Base-by-base conservation (phyloP, 2,329 filamentous ascomycete species). In the Sclerotinia glacialis region DNA sequence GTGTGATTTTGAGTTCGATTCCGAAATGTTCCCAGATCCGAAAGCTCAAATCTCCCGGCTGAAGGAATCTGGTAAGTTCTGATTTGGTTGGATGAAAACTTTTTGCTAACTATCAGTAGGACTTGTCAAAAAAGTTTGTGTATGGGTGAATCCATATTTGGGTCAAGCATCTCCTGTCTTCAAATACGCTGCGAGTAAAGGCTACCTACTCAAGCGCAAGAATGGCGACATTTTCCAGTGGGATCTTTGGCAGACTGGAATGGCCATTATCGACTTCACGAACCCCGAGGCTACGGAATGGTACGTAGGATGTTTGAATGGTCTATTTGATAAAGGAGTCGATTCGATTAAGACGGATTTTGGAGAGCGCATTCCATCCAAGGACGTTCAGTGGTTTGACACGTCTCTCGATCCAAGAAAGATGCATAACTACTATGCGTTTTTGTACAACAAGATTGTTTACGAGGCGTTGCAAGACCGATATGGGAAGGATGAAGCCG, bases 391-490 rank as follows among this genome's bases (percentile, higher is more conserved):
- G 59, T 88, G 85, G 79, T 78, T 82, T 68, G 83, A 87, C 68
- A 74, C 77, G 44, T 80, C 77, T 21, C 67, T 76, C 2, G 81
- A 86, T 70, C 82, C 85, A 3, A 78, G 73, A 44, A 81, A 83
- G 59, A 88, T 88, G 85, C 86, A 88, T 76, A 88, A 88, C 74
- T 88, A 83, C 77, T 88, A 87, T 72, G 79, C 85, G 0, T 84
- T 85, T 70, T 77, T 86, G 1, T 88, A 86, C 78, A 88, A 87
- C 78, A 83, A 85, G 71, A 74, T 81, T 47, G 85, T 87, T 5
- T 87, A 84, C 68, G 81, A 85, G 68, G 79, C 83, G 1, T 77
- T 87, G 37, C 81, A 82, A 68, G 77, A 78, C 23, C 71, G 75
- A 26, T 80, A 81, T 67, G 83, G 84, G 21, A 76, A 78, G 60